Evolutionary conservation across 1,284 basidiomycete genomes (phyloP), one percentile per base, ranked within the genome.

Genomic region (Athelia psychrophila): DNA sequence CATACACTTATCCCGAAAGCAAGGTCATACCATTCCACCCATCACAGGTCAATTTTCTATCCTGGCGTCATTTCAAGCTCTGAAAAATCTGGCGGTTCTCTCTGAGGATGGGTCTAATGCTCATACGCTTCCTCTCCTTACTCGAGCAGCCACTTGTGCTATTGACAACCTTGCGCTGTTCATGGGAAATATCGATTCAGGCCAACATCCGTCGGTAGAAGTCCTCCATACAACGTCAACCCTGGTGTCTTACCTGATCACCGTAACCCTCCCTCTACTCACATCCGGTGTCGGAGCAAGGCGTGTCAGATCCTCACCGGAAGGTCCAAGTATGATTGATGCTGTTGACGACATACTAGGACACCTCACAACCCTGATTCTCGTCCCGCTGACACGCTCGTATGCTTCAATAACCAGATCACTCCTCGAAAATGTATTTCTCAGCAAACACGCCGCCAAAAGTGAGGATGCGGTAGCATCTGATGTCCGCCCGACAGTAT

Each of bases 371-470:
- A 56, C 54, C 3, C 23, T 44, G 19, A 48, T 67, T 15, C 62
- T 70, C 10, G 49, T 57, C 3, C 67, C 67, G 5, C 50, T 57
- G 5, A 52, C 65, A 6, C 62, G 54, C 5, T 56, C 61, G 10
- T 58, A 30, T 30, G 27, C 6, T 30, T 30, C 67, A 49, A 49
- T 38, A 9, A 56, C 57, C 13, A 57, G 59, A 25, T 65, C 63
- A 23, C 53, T 42, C 2, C 45, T 32, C 0, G 57, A 56, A 12
- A 49, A 52, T 1, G 51, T 61, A 32, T 54, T 65, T 22, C 23
- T 23, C 2, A n/a, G 49, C 16, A 27, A 30, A n/a, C 48, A 44
- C 3, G 45, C 50, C n/a, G 35, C 33, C 2, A 35, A 45, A 8
- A 35, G 19, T n/a, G 52, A 36, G 18, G 16, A 27, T 22, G 44